phyloP scores from a whole-genome alignment of 208 protist species.

The Vickermania ingenoplastis region DNA sequence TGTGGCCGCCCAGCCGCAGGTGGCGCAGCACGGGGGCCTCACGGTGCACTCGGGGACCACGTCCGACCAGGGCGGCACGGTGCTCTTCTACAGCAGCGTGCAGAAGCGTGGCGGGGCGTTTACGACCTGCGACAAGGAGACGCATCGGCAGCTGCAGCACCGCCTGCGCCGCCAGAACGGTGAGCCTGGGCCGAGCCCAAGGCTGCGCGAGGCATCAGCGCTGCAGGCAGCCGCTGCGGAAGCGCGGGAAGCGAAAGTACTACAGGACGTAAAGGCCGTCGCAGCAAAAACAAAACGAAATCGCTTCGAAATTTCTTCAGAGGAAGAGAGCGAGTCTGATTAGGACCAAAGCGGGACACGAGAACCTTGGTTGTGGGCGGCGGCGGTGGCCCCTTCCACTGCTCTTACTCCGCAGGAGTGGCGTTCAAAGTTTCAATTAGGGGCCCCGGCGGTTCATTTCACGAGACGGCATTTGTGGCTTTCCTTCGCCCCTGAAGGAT shows the following conservation, averaged over 20 bases:
- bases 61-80: constrained; percentile 28
- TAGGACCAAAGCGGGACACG: too few species aligned
- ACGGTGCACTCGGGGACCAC: constrained; percentile 53
- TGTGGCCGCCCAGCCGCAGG: constrained; percentile 41
- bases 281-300: constrained; percentile 12
- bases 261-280: constrained; percentile 12
- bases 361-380: too few species aligned
- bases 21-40: constrained; percentile 55
- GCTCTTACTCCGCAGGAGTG: too few species aligned
- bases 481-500: too few species aligned
- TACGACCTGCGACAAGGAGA: constrained; percentile 57
- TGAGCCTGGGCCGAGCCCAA: constrained; percentile 14
- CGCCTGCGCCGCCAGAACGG: constrained; percentile 32
- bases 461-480: too few species aligned
- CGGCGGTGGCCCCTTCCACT: too few species aligned
- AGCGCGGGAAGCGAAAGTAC: constrained; percentile 18
- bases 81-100: constrained; percentile 77
- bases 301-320: constrained; percentile 15
- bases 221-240: constrained; percentile 17
- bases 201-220: too few species aligned
- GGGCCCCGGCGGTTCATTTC: too few species aligned
- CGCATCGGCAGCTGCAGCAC: constrained; percentile 47
- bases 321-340: constrained; percentile 18
- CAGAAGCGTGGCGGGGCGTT: constrained; percentile 73
- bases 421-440: too few species aligned